Evolutionary conservation across 2,329 filamentous ascomycete species (phyloP), one percentile per base, ranked within the genome.

Genomic region (Metarhizium brunneum): DNA sequence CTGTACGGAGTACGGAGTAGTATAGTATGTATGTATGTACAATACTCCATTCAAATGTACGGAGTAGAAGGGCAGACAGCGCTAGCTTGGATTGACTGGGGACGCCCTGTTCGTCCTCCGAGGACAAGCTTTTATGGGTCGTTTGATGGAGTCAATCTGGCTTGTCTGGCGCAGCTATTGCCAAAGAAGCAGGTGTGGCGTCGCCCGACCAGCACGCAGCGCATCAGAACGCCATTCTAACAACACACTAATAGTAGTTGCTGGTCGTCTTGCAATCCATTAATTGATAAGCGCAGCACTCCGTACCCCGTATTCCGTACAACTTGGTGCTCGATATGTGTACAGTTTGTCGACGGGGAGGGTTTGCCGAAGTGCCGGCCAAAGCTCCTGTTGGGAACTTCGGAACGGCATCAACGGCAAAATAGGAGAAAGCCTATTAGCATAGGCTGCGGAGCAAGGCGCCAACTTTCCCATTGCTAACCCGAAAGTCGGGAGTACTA

Each of bases 121-220:
- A 47, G 51, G 40, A 52, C 49, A 48, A 55, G 49, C 54, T 52
- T 48, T 52, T 40, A 16, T 14, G 48, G 29, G 32, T 25, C 18
- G 10, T 48, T 55, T 52, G 54, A 43, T 43, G 29, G 43, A 30
- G 18, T 25, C 40, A 48, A 48, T 36, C 42, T 47, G 48, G 30
- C 48, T 38, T 11, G 48, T 50, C 32, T 38, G 35, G 13, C 47
- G 11, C 20, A 38, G 32, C 32, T 38, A 50, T 25, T 14, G 29
- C 48, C 35, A 20, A 36, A 50, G 32, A 38, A 50, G 48, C 48
- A 47, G 40, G 36, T 18, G n/a, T 16, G 10, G 40, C 40, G 6
- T 13, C 8, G 40, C 40, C 40, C 14, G 40, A 42, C 40, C 13
- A 13, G 32, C 32, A 42, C 40, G 14, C 13, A 14, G 14, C 14